Evolutionary conservation across 2,329 filamentous ascomycete species (phyloP).

Genomic region (Phialophora tarda): DNA sequence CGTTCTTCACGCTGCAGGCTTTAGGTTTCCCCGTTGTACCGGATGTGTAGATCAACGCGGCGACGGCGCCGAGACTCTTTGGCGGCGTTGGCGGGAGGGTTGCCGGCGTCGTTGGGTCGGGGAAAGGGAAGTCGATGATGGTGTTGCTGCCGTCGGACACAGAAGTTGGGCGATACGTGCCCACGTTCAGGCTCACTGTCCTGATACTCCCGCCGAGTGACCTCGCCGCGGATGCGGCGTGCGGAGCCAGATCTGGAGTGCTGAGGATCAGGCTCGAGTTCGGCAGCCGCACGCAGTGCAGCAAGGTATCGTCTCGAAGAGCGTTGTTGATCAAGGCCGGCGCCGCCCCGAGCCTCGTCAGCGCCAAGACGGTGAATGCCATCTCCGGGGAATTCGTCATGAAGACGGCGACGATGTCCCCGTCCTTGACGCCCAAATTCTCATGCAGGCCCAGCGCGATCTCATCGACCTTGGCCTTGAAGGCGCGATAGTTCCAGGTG

Average conservation of each 20-base stretch:
- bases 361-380: conserved; percentile 51
- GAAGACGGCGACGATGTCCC: conserved; percentile 55
- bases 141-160: conserved; percentile 42
- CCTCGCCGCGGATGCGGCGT: conserved; percentile 34
- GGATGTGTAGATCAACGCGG: conserved; percentile 55
- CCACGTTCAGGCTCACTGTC: conserved; percentile 32
- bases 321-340: conserved; percentile 56
- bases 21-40: conserved; percentile 48
- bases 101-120: conserved; percentile 17
- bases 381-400: conserved; percentile 58
- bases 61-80: conserved; percentile 45
- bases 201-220: conserved; percentile 37
- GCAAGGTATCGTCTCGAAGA: conserved; percentile 54
- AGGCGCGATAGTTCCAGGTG: conserved; percentile 53
- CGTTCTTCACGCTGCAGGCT: conserved; percentile 40
- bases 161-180: conserved; percentile 23
- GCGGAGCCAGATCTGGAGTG: conserved; percentile 51
- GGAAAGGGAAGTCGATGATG: conserved; percentile 32
- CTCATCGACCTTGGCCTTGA: conserved; percentile 49
- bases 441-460: conserved; percentile 51
- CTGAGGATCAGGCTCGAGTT: conserved; percentile 51
- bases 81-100: conserved; percentile 30
- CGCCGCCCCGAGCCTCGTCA: conserved; percentile 55
- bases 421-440: conserved; percentile 45
- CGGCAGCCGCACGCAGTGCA: conserved; percentile 53